phyloP scores from a whole-genome alignment of 148 eudicot species.

The Pouteria glomerata region DNA sequence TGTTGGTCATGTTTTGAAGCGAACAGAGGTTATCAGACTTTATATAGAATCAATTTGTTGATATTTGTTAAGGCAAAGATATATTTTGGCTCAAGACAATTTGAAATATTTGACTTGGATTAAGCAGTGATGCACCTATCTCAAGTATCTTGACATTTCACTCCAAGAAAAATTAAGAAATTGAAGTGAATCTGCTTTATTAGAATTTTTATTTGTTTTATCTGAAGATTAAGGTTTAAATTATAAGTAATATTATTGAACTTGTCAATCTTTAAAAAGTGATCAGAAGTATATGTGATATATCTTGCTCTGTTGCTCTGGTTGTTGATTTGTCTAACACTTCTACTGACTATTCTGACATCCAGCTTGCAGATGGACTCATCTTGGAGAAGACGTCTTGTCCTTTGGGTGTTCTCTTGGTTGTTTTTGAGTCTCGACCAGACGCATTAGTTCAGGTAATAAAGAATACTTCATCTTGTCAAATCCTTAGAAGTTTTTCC shows the following conservation, averaged over 20 bases:
- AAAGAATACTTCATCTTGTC: not conserved
- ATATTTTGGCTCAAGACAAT: not conserved
- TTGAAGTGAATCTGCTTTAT: not conserved
- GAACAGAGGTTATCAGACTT: slow-evolving; percentile 57
- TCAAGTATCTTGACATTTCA: not conserved
- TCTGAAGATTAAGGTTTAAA: not conserved
- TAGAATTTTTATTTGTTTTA: not conserved
- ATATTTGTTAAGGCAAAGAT: not conserved
- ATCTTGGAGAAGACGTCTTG: slow-evolving; percentile 71
- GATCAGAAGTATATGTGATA: not conserved
- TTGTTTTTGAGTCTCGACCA: slow-evolving; percentile 90
- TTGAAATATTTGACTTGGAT: not conserved
- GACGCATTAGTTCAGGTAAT: slow-evolving; percentile 88
- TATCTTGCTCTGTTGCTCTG: not conserved
- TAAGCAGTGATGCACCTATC: not conserved
- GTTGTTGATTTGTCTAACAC: not conserved
- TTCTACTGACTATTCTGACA: not conserved
- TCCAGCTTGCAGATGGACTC: slow-evolving; percentile 81
- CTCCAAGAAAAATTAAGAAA: not conserved
- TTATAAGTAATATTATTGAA: not conserved
- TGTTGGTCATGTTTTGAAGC: slow-evolving; percentile 55
- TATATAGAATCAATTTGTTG: not conserved
- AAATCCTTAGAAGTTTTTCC: not conserved
- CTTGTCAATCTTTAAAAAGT: not conserved
- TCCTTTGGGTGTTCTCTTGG: slow-evolving; percentile 79